A percentile compares a stretch with the other conserved stretches of the same genome.
Evolutionary conservation across 306 rosid genomes (phyloP).

Genomic region (Malus sieversii): DNA sequence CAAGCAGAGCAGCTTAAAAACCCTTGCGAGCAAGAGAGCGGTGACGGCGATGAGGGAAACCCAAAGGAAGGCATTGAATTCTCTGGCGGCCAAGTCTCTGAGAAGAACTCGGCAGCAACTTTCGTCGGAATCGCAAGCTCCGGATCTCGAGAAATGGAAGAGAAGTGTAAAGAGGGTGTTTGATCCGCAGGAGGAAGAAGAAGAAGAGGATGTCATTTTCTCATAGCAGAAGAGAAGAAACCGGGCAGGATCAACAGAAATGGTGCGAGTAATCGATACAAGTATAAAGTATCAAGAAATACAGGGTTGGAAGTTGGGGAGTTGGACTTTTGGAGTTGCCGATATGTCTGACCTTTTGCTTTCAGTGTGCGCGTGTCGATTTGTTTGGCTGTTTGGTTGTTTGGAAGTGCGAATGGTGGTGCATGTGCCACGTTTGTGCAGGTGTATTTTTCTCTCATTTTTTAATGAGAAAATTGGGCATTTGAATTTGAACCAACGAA

Average conservation of each 20-base stretch:
- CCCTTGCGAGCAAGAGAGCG: slow-evolving; percentile 28
- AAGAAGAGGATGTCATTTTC: slow-evolving; percentile 35
- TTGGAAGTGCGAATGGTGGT: no score
- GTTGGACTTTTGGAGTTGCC: neutral
- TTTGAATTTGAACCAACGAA: no score
- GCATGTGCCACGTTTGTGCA: no score
- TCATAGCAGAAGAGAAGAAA: slow-evolving; percentile 11
- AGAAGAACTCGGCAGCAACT: slow-evolving; percentile 23
- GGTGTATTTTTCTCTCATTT: no score
- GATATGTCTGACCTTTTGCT: neutral
- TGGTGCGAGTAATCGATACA: neutral
- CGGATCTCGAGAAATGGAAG: slow-evolving; percentile 16
- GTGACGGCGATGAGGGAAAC: slow-evolving; percentile 41
- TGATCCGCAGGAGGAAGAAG: slow-evolving; percentile 17
- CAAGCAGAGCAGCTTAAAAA: slow-evolving; percentile 25
- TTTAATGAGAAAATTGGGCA: no score
- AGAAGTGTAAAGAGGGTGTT: slow-evolving; percentile 28
- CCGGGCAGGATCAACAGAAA: neutral
- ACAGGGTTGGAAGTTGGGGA: neutral
- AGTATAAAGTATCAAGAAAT: neutral
- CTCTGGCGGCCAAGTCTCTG: slow-evolving; percentile 46
- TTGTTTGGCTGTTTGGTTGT: neutral
- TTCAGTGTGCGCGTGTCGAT: neutral
- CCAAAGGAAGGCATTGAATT: slow-evolving; percentile 77
- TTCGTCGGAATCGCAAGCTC: neutral